A percentile compares a stretch with the other conserved stretches of the same genome.
These are phyloP conservation scores for Colletotrichum higginsianum DNA, from an alignment of 2,329 filamentous ascomycete genomes.

Conservation along the genomic window DNA sequence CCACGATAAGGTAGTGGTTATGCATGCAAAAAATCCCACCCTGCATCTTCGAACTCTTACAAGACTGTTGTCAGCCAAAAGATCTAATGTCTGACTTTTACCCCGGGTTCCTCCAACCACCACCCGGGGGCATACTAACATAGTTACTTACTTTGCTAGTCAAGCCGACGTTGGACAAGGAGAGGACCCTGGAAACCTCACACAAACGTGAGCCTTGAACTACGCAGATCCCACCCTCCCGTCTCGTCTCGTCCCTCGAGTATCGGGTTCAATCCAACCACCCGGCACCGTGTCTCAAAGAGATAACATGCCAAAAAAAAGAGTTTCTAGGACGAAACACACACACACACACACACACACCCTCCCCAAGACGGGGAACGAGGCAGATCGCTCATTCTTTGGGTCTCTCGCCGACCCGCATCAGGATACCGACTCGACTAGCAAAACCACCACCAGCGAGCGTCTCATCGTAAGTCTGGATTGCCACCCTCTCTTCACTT, in stretches of 20 bases:
- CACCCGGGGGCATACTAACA: no score
- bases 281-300: conserved; percentile 7
- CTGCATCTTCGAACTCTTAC: no score
- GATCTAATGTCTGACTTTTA: background rate
- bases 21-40: background rate
- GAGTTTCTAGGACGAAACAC: conserved; percentile 33
- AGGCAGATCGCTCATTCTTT: conserved; percentile 1
- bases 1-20: background rate
- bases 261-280: background rate
- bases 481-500: no score
- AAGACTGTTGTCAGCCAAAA: no score
- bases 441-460: background rate
- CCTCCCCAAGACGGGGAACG: conserved; percentile 14
- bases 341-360: conserved; percentile 32
- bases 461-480: no score
- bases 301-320: background rate
- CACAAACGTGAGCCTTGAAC: background rate
- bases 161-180: conserved; percentile 11
- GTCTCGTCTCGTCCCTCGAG: no score
- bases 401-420: background rate
- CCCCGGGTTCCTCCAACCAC: background rate
- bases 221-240: conserved; percentile 3
- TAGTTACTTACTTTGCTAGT: no score
- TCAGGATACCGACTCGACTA: background rate
- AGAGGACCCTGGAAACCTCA: conserved; percentile 12